Evolutionary conservation across 345 rosid species (phyloP).

Genomic region (Boechera retrofracta): DNA sequence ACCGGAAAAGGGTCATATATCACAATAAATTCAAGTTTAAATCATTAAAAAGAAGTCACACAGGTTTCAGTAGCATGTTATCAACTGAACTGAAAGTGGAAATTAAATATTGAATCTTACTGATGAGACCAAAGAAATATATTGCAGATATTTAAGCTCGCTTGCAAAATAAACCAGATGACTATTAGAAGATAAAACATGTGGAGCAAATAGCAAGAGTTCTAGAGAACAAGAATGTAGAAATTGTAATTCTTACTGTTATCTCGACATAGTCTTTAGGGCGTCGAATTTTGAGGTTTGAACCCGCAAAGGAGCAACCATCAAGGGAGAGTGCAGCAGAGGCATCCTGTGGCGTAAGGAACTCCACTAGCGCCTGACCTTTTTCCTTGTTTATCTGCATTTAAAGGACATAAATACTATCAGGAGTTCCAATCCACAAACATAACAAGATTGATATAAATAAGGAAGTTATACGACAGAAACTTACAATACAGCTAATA

Average conservation of each 20-base stretch:
- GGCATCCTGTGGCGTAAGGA: conserved; percentile 96
- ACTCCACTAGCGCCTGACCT: conserved; percentile 86
- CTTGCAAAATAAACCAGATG: conserved; percentile 26
- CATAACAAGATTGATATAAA: conserved; percentile 32
- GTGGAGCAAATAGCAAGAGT: conserved; percentile 32
- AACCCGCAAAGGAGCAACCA: conserved; percentile 68
- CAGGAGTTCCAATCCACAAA: conserved; percentile 30
- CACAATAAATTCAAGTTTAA: conserved; percentile 13
- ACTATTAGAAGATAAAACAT: conserved; percentile 3
- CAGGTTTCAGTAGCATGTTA: conserved; percentile 16
- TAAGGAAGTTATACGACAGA: conserved; percentile 34
- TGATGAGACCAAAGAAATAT: conserved; percentile 22
- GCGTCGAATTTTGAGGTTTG: conserved; percentile 74
- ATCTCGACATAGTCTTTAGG: conserved; percentile 84
- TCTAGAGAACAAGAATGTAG: conserved; percentile 26
- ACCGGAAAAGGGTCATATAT: not conserved
- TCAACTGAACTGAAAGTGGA: conserved; percentile 15
- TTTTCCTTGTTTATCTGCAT: conserved; percentile 83
- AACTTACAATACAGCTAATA: conserved; percentile 88
- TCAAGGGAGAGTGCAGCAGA: conserved; percentile 86
- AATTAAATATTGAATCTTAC: conserved; percentile 27
- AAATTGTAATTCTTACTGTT: conserved; percentile 67
- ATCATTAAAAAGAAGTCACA: conserved; percentile 14
- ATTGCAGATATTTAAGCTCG: conserved; percentile 13
- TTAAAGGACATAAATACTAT: conserved; percentile 30